These are phyloP conservation scores for Silene coronaria DNA, from an alignment of 179 eudicot species.

Conservation along the genomic window DNA sequence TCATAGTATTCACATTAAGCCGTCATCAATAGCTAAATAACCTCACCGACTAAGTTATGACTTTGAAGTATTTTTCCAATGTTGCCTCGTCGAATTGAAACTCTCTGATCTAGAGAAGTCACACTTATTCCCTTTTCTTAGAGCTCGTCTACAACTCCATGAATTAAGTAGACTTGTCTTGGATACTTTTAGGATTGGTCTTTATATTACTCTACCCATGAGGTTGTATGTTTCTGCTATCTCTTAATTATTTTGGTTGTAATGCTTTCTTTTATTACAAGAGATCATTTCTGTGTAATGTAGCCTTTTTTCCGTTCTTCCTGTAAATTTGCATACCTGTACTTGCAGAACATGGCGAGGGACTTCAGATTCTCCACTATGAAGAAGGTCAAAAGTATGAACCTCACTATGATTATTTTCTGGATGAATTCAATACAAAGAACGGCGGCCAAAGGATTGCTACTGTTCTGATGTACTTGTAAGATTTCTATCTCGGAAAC, in stretches of 20 bases:
- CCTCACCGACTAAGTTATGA: background rate
- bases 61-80: background rate
- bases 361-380: conserved; percentile 85
- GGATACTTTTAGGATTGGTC: background rate
- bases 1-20: background rate
- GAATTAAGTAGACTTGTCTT: background rate
- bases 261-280: background rate
- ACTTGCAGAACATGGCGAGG: conserved; percentile 89
- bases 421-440: conserved; percentile 65
- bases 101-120: background rate
- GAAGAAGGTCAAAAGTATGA: conserved; percentile 89
- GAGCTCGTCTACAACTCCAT: background rate
- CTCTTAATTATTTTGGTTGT: background rate
- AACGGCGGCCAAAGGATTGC: conserved; percentile 92
- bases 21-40: background rate
- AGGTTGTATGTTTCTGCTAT: background rate
- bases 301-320: background rate
- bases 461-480: conserved; percentile 83
- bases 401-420: conserved; percentile 86
- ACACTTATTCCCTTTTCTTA: background rate
- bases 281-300: background rate
- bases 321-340: conserved; percentile 10
- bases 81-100: background rate
- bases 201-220: too few relatives aligned
- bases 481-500: conserved; percentile 28